Base-by-base conservation (phyloP, 352 stramenopile species). In the Pythium insidiosum region DNA sequence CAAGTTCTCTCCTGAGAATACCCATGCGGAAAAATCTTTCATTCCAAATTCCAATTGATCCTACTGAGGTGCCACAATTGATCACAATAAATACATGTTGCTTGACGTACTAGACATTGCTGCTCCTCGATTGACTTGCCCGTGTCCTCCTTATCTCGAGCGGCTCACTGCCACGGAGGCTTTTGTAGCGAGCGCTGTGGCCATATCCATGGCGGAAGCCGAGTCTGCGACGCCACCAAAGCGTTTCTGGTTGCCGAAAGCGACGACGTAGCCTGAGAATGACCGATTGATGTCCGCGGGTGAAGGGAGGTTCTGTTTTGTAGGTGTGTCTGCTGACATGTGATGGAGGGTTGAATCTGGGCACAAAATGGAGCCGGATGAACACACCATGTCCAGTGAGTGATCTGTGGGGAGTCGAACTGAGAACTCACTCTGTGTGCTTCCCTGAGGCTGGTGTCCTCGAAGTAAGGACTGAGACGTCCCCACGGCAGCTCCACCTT, bases 31-130 rank as follows among this genome's bases (percentile, higher is more conserved):
- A 84, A 84, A 67, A 41, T 37, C 58, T 63, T 65, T 69, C 42
- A 50, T 59, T 50, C 46, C 66, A 76, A 73, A 80, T 88, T 88
- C 73, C 75, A 88, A 88, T 88, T 88, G 75, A 88, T 88, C 75
- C 75, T 88, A 81, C 75, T 85, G 75, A 88, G 73, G 73, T 51
- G 59, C 56, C 40, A 51, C 21, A 53, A 51, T 57, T 56, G 56
- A 33, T 43, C 34, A 47, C 56, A 23, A 48, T 56, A 62, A 48
- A 43, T 43, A 18, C 22, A 46, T 18, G 28, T 44, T 30, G 21
- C 19, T 31, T 5, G n/a, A n/a, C n/a, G n/a, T n/a, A n/a, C n/a
- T n/a, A n/a, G n/a, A n/a, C n/a, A n/a, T n/a, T n/a, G n/a, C n/a
- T n/a, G n/a, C n/a, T n/a, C n/a, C n/a, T n/a, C n/a, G n/a, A n/a